Percentiles rank a stretch among this genome's conserved stretches.
Conservation (phyloP, 2,329 filamentous ascomycete species). For the Fusarium brachygibbosum region DNA sequence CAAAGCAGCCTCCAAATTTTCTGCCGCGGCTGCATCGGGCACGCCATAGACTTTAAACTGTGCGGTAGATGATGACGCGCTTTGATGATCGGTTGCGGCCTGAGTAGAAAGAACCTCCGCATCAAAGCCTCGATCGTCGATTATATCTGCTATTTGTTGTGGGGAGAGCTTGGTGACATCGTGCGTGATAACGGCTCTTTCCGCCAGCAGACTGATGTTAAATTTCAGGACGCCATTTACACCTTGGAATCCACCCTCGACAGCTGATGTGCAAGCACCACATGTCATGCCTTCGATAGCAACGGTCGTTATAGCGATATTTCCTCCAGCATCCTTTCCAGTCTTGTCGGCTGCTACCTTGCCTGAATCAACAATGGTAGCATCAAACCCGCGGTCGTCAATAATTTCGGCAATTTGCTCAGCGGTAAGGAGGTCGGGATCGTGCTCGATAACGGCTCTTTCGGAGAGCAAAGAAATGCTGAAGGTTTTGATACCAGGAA, state of each 20-base stretch:
- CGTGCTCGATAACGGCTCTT: constrained; percentile 87
- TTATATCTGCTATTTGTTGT: constrained; percentile 82
- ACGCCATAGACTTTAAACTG: constrained; percentile 89
- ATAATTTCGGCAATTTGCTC: constrained; percentile 71
- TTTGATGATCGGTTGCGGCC: constrained; percentile 67
- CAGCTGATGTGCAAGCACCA: constrained; percentile 92
- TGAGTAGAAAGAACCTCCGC: constrained; percentile 84
- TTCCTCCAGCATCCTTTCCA: constrained; percentile 51
- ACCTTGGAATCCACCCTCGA: constrained; percentile 84
- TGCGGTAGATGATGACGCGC: constrained; percentile 70
- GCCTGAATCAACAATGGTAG: constrained; percentile 80
- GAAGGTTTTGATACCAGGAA: constrained; percentile 79
- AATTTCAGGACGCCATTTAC: constrained; percentile 86
- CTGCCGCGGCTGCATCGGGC: constrained; percentile 78
- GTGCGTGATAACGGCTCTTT: constrained; percentile 90
- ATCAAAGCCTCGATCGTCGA: constrained; percentile 92
- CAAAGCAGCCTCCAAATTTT: constrained; percentile 77
- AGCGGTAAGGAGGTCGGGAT: constrained; percentile 67
- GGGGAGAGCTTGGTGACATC: constrained; percentile 78
- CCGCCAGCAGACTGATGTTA: constrained; percentile 94
- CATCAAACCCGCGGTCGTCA: constrained; percentile 83
- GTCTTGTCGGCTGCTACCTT: constrained; percentile 54
- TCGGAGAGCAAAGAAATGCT: constrained; percentile 88
- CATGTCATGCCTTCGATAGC: constrained; percentile 98
- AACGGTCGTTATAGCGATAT: constrained; percentile 80